phyloP scores from a whole-genome alignment of 2,329 filamentous ascomycete species.

The Fusarium sp. region DNA sequence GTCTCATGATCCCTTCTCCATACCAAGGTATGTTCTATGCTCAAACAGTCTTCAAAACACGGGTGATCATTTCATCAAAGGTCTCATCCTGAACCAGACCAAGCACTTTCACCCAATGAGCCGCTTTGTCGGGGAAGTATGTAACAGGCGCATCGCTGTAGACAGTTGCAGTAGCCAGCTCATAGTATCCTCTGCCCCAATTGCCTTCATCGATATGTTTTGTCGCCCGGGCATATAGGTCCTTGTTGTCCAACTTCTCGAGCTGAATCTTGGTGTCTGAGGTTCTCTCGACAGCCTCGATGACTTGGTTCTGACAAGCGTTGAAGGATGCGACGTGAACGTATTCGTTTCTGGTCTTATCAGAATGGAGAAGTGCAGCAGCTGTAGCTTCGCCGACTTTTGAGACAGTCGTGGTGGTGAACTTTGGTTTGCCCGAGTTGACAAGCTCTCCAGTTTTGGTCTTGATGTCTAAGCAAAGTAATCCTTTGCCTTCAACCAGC shows the following conservation, averaged over 20 bases:
- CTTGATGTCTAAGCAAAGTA: neutral
- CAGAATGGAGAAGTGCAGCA: neutral
- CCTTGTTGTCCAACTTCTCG: neutral
- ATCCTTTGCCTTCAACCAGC: neutral
- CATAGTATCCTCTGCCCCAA: constrained; percentile 7
- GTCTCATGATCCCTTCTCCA: neutral
- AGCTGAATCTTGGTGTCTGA: neutral
- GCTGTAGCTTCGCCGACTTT: constrained; percentile 11
- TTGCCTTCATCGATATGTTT: neutral
- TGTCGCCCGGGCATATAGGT: neutral
- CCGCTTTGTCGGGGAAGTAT: neutral
- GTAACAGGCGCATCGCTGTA: neutral
- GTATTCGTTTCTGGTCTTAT: neutral
- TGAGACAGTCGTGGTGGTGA: neutral
- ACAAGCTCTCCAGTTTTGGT: constrained; percentile 1
- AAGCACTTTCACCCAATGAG: neutral
- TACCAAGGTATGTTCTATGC: too few species aligned
- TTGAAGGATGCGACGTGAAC: constrained; percentile 1
- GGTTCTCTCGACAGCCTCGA: neutral
- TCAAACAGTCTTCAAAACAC: neutral
- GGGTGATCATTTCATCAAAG: constrained; percentile 8
- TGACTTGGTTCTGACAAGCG: neutral
- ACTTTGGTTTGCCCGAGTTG: neutral
- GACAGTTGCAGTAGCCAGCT: neutral
- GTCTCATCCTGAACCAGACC: neutral